Percentiles rank a stretch among this genome's conserved stretches.
Conservation (phyloP, 2,329 filamentous ascomycete species). For the Aureobasidium lini region DNA sequence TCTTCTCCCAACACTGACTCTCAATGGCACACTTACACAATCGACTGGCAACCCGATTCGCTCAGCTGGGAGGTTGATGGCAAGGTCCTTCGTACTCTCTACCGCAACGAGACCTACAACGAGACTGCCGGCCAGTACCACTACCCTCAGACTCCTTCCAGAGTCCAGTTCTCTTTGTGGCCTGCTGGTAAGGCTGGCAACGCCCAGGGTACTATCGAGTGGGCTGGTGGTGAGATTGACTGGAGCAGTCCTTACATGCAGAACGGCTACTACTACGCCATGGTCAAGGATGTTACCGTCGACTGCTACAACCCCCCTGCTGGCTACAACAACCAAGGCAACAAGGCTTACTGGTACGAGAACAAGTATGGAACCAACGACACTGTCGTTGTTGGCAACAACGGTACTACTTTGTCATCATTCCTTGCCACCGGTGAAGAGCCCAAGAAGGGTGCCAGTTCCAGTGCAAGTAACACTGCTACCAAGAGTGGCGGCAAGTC, state of each 20-base stretch:
- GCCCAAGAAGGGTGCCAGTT: conserved; percentile 41
- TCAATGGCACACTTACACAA: conserved; percentile 82
- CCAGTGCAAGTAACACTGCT: conserved; percentile 22
- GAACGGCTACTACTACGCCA: conserved; percentile 84
- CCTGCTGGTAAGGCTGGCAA: conserved; percentile 77
- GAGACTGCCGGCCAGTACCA: conserved; percentile 69
- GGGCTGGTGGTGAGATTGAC: conserved; percentile 85
- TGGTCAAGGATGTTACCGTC: conserved; percentile 67
- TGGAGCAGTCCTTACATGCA: conserved; percentile 77
- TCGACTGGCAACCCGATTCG: conserved; percentile 82
- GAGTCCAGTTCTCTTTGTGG: conserved; percentile 93
- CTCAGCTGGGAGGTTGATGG: conserved; percentile 87
- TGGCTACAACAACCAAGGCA: conserved; percentile 49
- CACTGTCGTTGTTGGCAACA: conserved; percentile 67
- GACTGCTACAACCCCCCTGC: conserved; percentile 80
- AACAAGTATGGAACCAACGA: conserved; percentile 60
- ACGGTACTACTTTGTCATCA: conserved; percentile 68
- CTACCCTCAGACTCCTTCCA: conserved; percentile 85
- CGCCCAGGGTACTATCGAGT: conserved; percentile 74
- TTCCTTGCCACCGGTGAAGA: conserved; percentile 75
- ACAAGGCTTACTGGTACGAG: conserved; percentile 68
- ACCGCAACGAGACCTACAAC: conserved; percentile 81
- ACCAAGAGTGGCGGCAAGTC: conserved; percentile 20
- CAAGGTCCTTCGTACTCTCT: conserved; percentile 62
- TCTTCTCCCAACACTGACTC: conserved; percentile 61